Conservation (phyloP, 164 flowering plant genomes). For the Tetrastigma voinierianum region DNA sequence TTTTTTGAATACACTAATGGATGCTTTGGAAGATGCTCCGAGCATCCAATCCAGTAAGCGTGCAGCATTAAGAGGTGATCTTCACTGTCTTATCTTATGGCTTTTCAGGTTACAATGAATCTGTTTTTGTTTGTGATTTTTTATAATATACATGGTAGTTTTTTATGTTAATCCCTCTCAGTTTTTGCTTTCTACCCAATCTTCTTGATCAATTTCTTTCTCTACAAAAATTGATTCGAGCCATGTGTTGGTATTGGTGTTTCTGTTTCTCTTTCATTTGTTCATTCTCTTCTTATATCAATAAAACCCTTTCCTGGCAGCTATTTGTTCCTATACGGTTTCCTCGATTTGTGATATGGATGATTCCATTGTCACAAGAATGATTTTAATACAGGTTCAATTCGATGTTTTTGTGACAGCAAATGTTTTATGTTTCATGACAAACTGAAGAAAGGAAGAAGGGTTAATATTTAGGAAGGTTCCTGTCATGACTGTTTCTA, state of each 20-base stretch:
- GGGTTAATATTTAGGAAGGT: constrained; percentile 60
- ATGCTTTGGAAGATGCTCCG: constrained; percentile 46
- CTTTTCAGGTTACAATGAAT: not conserved
- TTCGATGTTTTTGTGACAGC: constrained; percentile 64
- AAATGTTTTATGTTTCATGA: constrained; percentile 35
- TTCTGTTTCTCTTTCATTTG: not conserved
- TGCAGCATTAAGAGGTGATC: constrained; percentile 54
- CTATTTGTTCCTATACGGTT: constrained; percentile 38
- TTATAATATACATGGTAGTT: not conserved
- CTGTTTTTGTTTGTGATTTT: not conserved
- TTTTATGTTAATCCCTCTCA: not conserved
- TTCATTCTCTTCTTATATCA: not conserved
- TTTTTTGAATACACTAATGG: constrained; percentile 40
- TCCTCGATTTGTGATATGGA: constrained; percentile 50
- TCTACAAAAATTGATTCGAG: not conserved
- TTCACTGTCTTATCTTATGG: not conserved
- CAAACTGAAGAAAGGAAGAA: constrained; percentile 45
- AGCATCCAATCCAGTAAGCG: constrained; percentile 33
- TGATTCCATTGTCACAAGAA: constrained; percentile 37
- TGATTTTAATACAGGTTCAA: constrained; percentile 76
- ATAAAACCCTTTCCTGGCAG: not conserved
- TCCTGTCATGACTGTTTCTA: constrained; percentile 58
- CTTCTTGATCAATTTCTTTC: not conserved
- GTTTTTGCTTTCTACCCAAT: not conserved
- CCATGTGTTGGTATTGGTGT: not conserved